Base-by-base conservation (phyloP, 2,329 filamentous ascomycete genomes). In the Hawksworthiomyces lignivorus region DNA sequence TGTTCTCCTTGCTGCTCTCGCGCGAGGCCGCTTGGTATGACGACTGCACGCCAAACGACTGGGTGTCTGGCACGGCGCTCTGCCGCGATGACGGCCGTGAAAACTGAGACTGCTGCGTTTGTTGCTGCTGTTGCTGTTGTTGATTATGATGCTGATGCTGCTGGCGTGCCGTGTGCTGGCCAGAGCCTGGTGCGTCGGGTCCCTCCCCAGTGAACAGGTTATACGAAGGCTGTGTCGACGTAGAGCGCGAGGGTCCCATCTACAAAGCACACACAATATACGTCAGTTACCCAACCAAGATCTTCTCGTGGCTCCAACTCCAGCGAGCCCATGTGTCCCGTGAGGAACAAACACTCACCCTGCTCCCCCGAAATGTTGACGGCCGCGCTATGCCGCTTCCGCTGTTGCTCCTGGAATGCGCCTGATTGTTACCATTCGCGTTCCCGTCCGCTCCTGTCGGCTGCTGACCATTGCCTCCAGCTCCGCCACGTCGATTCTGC, bases 1-100 rank as follows among this genome's bases (percentile, higher is more conserved):
- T 65, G 54, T 79, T 80, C 54, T 75, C 77, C 54, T 75, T 79
- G 47, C 63, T 74, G 55, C 73, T 77, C 43, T 78, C 74, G 48
- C 65, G 68, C 34, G 75, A 77, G n/a, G 64, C 43, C 15, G 65
- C 64, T 18, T 63, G 66, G 48, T 62, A 56, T 10, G 66, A 69
- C 36, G 31, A 52, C 28, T n/a, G 35, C 31, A 39, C 39, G 38
- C 14, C 36, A 2, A 32, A 46, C 48, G 40, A 41, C 24, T 43
- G 50, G 43, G 19, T 50, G 46, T 28, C 52, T 48, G 17, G 53
- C 43, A 43, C 15, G 7, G 39, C 33, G 36, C 47, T 46, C 18
- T 54, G 54, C 19, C 52, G 52, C 7, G 55, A 57, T 28, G 43
- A 35, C 2, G 54, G 51, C 7, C 50, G 51, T 3, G 51, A 11